Conservation (phyloP, 768 basidiomycete species). For the Lentinus brumalis region DNA sequence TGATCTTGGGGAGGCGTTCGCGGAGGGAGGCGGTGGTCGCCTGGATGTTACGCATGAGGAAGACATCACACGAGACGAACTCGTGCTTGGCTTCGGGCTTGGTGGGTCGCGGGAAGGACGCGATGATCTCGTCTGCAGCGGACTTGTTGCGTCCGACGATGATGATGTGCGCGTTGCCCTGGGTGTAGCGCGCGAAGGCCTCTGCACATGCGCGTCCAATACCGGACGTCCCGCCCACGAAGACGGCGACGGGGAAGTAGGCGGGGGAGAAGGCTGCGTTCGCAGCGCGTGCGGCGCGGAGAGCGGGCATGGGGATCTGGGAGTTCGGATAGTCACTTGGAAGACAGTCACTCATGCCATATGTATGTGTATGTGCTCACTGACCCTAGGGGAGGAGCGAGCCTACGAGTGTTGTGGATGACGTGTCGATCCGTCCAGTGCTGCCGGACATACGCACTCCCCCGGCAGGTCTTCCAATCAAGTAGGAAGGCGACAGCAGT, state of each 20-base stretch:
- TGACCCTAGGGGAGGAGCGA: no score
- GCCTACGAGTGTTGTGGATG: no score
- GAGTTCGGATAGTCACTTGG: no score
- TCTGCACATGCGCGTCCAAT: slow-evolving; percentile 48
- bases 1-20: slow-evolving; percentile 44
- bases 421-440: no score
- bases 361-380: no score
- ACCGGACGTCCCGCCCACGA: slow-evolving; percentile 38
- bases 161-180: slow-evolving; percentile 53
- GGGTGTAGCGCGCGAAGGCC: slow-evolving; percentile 45
- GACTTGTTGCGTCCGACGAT: slow-evolving; percentile 52
- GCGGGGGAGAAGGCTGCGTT: slow-evolving; percentile 24
- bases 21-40: slow-evolving; percentile 33
- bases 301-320: slow-evolving; percentile 15
- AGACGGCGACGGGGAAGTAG: slow-evolving; percentile 32
- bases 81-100: slow-evolving; percentile 35
- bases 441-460: no score
- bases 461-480: no score
- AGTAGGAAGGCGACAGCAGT: no score
- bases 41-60: slow-evolving; percentile 53
- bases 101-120: slow-evolving; percentile 39
- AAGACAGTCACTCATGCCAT: no score
- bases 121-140: slow-evolving; percentile 51
- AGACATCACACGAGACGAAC: slow-evolving; percentile 55
- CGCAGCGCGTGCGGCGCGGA: slow-evolving; percentile 16